Evolutionary conservation across 495 filamentous ascomycete species (phyloP).

Genomic region (Lepraria neglecta): DNA sequence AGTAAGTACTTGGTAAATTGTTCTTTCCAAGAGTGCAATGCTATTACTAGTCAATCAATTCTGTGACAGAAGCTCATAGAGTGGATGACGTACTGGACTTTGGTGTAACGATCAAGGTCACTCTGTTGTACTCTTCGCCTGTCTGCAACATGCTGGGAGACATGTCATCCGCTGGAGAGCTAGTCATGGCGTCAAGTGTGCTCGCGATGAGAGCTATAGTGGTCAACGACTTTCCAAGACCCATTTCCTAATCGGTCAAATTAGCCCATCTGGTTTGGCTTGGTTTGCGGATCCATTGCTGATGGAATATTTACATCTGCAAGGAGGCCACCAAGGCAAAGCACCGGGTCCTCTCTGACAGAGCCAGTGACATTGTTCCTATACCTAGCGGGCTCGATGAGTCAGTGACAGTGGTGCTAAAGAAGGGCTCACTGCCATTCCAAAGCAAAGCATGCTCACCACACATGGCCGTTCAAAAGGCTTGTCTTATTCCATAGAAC

Average conservation of each 20-base stretch:
- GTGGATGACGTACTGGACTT: constrained; percentile 30
- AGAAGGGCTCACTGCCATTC: not conserved
- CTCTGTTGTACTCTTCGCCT: constrained; percentile 20
- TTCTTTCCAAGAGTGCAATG: constrained; percentile 30
- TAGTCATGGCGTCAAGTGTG: constrained; percentile 9
- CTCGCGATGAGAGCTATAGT: constrained; percentile 25
- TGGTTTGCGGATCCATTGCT: not conserved
- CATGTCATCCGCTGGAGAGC: not conserved
- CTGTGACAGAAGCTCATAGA: not conserved
- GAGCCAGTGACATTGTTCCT: constrained; percentile 2
- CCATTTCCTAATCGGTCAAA: constrained; percentile 30
- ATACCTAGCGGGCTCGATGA: not conserved
- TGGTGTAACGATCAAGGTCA: constrained; percentile 40
- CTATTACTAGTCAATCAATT: constrained; percentile 9
- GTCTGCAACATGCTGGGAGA: constrained; percentile 18
- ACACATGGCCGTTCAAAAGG: not conserved
- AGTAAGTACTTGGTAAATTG: constrained; percentile 27
- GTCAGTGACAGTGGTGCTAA: not conserved
- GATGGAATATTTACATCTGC: not conserved
- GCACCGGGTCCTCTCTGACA: constrained; percentile 1
- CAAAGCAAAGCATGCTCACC: no score
- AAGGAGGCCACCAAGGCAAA: constrained; percentile 12
- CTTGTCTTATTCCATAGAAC: constrained; percentile 5
- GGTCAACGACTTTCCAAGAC: constrained; percentile 30
- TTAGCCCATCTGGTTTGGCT: not conserved